Evolutionary conservation across 1,284 basidiomycete genomes (phyloP), one percentile per base, ranked within the genome.

Genomic region (Tilletia indica): DNA sequence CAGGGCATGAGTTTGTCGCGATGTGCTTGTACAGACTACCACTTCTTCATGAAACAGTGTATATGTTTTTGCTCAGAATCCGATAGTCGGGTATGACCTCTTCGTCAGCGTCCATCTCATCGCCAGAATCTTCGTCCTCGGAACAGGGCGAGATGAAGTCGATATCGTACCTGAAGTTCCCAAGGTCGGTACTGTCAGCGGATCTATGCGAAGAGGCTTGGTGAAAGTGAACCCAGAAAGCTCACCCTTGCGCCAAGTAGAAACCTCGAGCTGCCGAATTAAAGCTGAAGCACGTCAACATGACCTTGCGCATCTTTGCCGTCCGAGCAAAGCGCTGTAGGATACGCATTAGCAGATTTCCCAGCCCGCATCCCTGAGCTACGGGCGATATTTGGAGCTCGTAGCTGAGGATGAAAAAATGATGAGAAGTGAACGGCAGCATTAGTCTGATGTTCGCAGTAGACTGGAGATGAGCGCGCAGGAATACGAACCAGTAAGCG

Each of bases 1-100:
- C 2, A 68, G 81, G 1, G 75, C 79, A 3, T 79, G 79, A 16
- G 72, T 83, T 8, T 45, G 14, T 9, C 42, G 42, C 42, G 42
- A 14, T 9, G 42, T 9, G 14, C 14, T 3, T 14, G 42, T 14
- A 54, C n/a, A 11, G 6, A 19, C n/a, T 11, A n/a, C 16, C 51
- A 54, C 12, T 9, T 54, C 19, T 12, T 45, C 42, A 45, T 8
- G 42, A 45, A 45, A 14, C 9, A 14, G 6, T 1, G 14, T 45
- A 45, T 8, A 54, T 19, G 16, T 54, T 25, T 19, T 54, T 54
- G 51, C 19, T n/a, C 51, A 54, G 12, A 19, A 54, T 54, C 19
- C 51, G 51, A 54, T 54, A 54, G 16, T 54, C 51, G 2, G 51
- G 51, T 6, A 54, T 25, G 51, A 25, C n/a, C 16, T 54, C 51